These are phyloP conservation scores for Biscutella auriculata DNA, from an alignment of 441 rosid genomes.

Conservation along the genomic window DNA sequence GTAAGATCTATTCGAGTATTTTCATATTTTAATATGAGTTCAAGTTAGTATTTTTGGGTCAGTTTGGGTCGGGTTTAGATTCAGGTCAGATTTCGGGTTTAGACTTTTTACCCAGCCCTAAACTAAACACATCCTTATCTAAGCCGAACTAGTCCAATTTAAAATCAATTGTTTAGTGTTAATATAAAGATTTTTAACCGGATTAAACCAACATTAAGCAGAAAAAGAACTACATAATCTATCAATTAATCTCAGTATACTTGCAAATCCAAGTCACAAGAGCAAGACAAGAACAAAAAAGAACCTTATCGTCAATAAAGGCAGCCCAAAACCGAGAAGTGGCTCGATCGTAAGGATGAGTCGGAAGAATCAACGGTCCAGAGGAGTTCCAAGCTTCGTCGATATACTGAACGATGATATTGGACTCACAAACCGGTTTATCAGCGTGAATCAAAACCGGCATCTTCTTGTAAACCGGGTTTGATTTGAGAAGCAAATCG, in stretches of 20 bases:
- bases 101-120: too few species aligned
- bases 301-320: conserved; percentile 53
- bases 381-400: conserved; percentile 53
- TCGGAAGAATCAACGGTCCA: conserved; percentile 44
- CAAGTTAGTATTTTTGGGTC: too few species aligned
- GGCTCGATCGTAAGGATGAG: conserved; percentile 45
- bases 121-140: too few species aligned
- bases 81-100: too few species aligned
- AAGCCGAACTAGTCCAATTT: background rate
- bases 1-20: too few species aligned
- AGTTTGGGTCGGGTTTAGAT: too few species aligned
- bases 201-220: background rate
- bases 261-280: background rate
- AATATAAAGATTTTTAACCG: background rate
- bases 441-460: conserved; percentile 56
- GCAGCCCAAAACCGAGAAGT: conserved; percentile 51
- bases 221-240: background rate
- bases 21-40: too few species aligned
- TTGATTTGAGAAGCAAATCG: conserved; percentile 51
- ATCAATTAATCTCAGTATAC: background rate
- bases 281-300: background rate
- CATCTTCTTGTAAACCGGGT: conserved; percentile 68
- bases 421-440: conserved; percentile 60
- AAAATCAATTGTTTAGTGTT: background rate
- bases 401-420: conserved; percentile 53